These are phyloP conservation scores for Mycena sp. DNA, from an alignment of 1,284 basidiomycete species.

Conservation along the genomic window DNA sequence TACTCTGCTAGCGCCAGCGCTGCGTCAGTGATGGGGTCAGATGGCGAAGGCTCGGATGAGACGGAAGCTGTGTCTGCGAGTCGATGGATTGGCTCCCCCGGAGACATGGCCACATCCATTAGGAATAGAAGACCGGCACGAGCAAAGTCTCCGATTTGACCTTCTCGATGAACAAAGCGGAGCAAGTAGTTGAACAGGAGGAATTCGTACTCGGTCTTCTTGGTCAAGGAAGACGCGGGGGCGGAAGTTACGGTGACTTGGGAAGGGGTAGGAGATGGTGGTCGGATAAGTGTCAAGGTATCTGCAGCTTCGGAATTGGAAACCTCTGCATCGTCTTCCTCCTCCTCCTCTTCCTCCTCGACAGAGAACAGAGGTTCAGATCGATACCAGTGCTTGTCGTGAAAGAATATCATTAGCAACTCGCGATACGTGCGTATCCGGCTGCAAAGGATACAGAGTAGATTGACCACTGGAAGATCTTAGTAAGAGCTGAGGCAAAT, in stretches of 20 bases:
- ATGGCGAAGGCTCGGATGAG: slow-evolving; percentile 41
- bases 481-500: slow-evolving; percentile 13
- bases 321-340: slow-evolving; percentile 50
- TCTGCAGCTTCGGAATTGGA: slow-evolving; percentile 23
- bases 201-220: slow-evolving; percentile 92
- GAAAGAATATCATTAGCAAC: slow-evolving; percentile 95
- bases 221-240: slow-evolving; percentile 52
- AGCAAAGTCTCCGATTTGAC: slow-evolving; percentile 93
- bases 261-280: slow-evolving; percentile 67
- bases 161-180: slow-evolving; percentile 95
- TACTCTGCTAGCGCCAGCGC: slow-evolving; percentile 90
- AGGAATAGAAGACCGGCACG: slow-evolving; percentile 92
- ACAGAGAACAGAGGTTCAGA: slow-evolving; percentile 75
- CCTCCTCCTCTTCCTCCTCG: slow-evolving; percentile 75
- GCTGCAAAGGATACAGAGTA: slow-evolving; percentile 91
- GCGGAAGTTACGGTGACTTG: slow-evolving; percentile 66
- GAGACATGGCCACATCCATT: slow-evolving; percentile 93
- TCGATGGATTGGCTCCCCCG: slow-evolving; percentile 59
- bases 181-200: slow-evolving; percentile 95
- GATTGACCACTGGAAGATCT: slow-evolving; percentile 76
- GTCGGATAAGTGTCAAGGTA: slow-evolving; percentile 34
- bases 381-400: slow-evolving; percentile 87
- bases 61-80: slow-evolving; percentile 41
- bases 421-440: slow-evolving; percentile 90
- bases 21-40: slow-evolving; percentile 83